These are phyloP conservation scores for Blastocystis sp. DNA, from an alignment of 352 stramenopile species.

Conservation along the genomic window DNA sequence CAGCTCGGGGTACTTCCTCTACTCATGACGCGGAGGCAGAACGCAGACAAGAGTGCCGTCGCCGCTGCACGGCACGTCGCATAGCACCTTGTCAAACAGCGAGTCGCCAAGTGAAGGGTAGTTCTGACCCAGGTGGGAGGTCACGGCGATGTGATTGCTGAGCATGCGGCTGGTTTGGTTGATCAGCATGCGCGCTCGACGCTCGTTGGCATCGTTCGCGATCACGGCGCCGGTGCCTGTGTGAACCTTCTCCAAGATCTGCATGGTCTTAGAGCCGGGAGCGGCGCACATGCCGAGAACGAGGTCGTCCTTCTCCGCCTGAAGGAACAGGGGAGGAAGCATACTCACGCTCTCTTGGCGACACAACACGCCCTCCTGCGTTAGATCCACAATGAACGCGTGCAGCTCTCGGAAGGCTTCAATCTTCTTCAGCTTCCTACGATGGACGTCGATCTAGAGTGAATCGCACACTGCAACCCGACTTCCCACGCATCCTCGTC, in stretches of 20 bases:
- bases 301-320: slow-evolving; percentile 80
- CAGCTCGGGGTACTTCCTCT: slow-evolving; percentile 93
- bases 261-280: slow-evolving; percentile 97
- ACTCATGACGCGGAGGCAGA: slow-evolving; percentile 4
- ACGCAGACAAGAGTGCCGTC: slow-evolving; percentile 89
- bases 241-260: slow-evolving; percentile 92
- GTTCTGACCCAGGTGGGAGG: slow-evolving; percentile 91
- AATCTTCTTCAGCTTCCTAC: slow-evolving; percentile 88
- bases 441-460: slow-evolving; percentile 78
- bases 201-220: slow-evolving; percentile 94
- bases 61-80: slow-evolving; percentile 95
- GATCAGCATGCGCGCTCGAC: slow-evolving; percentile 97
- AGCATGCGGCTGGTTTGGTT: slow-evolving; percentile 93
- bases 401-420: slow-evolving; percentile 89
- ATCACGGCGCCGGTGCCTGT: slow-evolving; percentile 86
- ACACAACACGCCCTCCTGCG: slow-evolving; percentile 89
- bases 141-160: slow-evolving; percentile 91
- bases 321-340: slow-evolving; percentile 95
- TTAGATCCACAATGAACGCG: slow-evolving; percentile 92
- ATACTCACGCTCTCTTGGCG: slow-evolving; percentile 98
- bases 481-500: slow-evolving; percentile 87
- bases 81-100: slow-evolving; percentile 98
- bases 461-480: slow-evolving; percentile 76
- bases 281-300: slow-evolving; percentile 97
- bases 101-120: slow-evolving; percentile 87